Evolutionary conservation across 139 green algal genomes (phyloP), one percentile per base, ranked within the genome.

Genomic region (Closterium sp.): DNA sequence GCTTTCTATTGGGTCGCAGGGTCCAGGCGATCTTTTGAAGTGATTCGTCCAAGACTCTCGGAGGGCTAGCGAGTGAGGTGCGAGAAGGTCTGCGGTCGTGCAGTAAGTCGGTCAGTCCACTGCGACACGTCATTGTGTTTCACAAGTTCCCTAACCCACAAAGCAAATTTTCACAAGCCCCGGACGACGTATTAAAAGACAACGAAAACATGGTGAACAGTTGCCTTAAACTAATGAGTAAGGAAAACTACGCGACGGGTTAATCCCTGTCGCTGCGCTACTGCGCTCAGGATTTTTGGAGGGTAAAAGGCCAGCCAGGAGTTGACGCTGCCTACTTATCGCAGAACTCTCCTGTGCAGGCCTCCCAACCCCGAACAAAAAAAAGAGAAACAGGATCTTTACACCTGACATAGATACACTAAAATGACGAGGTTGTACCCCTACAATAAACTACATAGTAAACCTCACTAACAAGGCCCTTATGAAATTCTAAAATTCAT

Each of bases 221-320:
- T 91, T 91, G 88, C 88, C 88, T 87, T 91, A 91, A 91, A 91
- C 88, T 91, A 91, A 91, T 90, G 88, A 91, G 88, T 91, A 91
- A 91, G 88, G 88, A 91, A 91, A 91, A 91, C 76, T 81, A 91
- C 36, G 88, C 76, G 34, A 38, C 88, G 25, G 88, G 66, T 33
- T 43, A 69, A 90, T 23, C 19, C 88, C 88, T 30, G 88, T 38
- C 34, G 76, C 88, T 33, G 86, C 86, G 31, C 34, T 64, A 19
- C 31, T 38, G 28, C 38, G 38, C 43, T 91, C 28, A 33, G 31
- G 91, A 91, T 91, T 43, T 91, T 90, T 91, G 88, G 88, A 38
- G 34, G 88, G 88, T 30, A 32, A 91, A 38, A 91, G 88, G 88
- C 88, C 31, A 90, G 88, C 76, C 88, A 43, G 88, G 87, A 87